These are phyloP conservation scores for Lolium rigidum DNA, from an alignment of 176 grass and related monocot genomes.

Conservation along the genomic window DNA sequence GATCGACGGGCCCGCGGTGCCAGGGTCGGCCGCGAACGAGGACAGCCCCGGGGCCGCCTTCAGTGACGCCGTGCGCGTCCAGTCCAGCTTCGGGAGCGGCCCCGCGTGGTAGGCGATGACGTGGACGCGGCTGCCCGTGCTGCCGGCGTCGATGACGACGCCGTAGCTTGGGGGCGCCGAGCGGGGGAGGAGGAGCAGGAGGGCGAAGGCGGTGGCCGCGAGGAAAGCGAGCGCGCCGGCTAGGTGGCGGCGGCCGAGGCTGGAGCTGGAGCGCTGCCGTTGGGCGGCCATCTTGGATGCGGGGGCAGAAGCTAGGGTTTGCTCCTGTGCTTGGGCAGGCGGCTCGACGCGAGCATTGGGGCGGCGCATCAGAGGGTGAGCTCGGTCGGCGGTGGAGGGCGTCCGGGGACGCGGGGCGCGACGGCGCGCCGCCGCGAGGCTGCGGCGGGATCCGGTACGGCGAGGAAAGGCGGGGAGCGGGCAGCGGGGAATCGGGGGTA, in stretches of 20 bases:
- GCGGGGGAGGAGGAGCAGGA: conserved; percentile 44
- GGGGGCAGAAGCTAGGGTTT: conserved; percentile 37
- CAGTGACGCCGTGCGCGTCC: conserved; percentile 48
- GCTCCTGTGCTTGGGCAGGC: not conserved
- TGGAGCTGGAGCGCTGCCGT: conserved; percentile 8
- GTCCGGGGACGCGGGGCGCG: conserved; percentile 13
- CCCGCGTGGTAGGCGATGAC: conserved; percentile 56
- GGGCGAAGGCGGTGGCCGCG: not conserved
- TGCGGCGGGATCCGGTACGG: conserved; percentile 48
- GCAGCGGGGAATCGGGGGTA: not conserved
- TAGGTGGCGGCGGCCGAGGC: conserved; percentile 32
- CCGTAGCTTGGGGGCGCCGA: conserved; percentile 42
- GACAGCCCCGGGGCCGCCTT: conserved; percentile 75
- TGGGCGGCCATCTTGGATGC: conserved; percentile 47
- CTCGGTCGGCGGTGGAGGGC: not conserved
- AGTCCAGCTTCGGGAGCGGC: conserved; percentile 50
- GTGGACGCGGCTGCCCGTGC: conserved; percentile 81
- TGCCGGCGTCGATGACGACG: conserved; percentile 82
- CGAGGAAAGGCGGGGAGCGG: conserved; percentile 24
- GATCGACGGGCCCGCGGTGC: conserved; percentile 63
- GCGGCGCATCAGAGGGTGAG: conserved; percentile 54
- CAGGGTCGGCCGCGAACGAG: conserved; percentile 57
- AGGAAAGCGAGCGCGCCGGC: conserved; percentile 33
- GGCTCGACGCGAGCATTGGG: conserved; percentile 49
- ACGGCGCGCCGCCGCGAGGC: conserved; percentile 49